Conservation (phyloP, 2,329 filamentous ascomycete species). For the Aspergillus alliaceus region DNA sequence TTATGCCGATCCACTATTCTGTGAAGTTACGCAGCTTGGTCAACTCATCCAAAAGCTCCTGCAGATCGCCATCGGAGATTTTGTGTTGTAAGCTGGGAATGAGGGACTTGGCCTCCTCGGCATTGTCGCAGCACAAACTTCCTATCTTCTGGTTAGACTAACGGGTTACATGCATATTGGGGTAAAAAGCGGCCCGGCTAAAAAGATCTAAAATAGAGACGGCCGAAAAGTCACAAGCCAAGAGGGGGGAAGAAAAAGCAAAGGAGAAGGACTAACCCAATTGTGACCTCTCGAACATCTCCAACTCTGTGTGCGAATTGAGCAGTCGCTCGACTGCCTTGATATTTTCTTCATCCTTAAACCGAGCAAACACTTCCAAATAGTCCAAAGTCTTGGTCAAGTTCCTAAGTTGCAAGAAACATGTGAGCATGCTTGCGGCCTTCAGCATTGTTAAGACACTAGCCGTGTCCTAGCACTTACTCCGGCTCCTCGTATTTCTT, state of each 20-base stretch:
- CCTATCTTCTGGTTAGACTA: slow-evolving; percentile 52
- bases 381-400: slow-evolving; percentile 88
- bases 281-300: slow-evolving; percentile 91
- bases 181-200: background rate
- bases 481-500: slow-evolving; percentile 84
- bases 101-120: slow-evolving; percentile 93
- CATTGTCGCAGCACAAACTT: slow-evolving; percentile 85
- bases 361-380: slow-evolving; percentile 89
- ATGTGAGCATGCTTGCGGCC: background rate
- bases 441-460: background rate
- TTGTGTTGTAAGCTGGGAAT: slow-evolving; percentile 89
- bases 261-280: slow-evolving; percentile 61
- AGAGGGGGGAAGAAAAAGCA: background rate
- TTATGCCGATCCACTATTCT: slow-evolving; percentile 26
- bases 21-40: slow-evolving; percentile 67
- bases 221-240: background rate
- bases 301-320: slow-evolving; percentile 71
- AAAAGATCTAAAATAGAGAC: background rate
- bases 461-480: slow-evolving; percentile 51
- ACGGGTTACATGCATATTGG: slow-evolving; percentile 1
- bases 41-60: slow-evolving; percentile 87
- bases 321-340: slow-evolving; percentile 90
- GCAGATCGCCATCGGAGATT: slow-evolving; percentile 83
- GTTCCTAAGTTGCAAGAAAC: slow-evolving; percentile 47
- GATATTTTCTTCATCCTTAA: slow-evolving; percentile 92